Evolutionary conservation across 768 basidiomycete species (phyloP), one percentile per base, ranked within the genome.

Genomic region (Tricholoma saponaceum): DNA sequence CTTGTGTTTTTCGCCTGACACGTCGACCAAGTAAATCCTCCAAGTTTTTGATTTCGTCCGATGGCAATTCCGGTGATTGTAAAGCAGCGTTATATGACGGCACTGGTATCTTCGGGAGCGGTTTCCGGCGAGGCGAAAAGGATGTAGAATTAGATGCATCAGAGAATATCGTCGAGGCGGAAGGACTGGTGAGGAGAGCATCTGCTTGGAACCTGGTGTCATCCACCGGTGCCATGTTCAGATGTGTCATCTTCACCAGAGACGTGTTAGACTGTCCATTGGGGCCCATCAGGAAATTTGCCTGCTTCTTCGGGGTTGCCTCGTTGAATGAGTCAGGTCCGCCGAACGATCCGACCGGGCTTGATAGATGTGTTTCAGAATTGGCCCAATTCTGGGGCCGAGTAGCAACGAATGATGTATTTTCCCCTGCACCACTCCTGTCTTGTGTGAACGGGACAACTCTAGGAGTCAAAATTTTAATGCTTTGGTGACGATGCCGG

Each of bases 21-120:
- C 18, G 28, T 18, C 47, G n/a, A 28, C 26, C 16, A 18, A 44
- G 18, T 23, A 23, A 12, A 22, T 44, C 18, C 41, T 26, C 51
- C 37, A 61, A 44, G n/a, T 49, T 20, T 20, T 57, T 59, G 25
- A 55, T 28, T 14, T 58, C 56, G 13, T 57, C 59, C 2, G 55
- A 52, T n/a, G 43, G 47, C 32, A 55, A 26, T 18, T 54, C 50
- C 16, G 55, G 54, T 18, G 57, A 44, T 26, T 43, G 59, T 25
- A 62, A 35, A 7, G 61, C 61, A 23, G 57, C 56, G 18, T 60
- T 51, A 35, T 64, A 62, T 2, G 64, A 59, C 2, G 64, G 64
- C 7, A 60, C 52, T 20, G 63, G 63, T 32, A 64, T 60, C 5
- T 33, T 30, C 8, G 63, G 63, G 25, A 64, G 51, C 41, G 64